Percentiles rank a stretch among this genome's conserved stretches.
These are phyloP conservation scores for Eucalyptus regnans DNA, from an alignment of 345 rosid genomes.

Conservation along the genomic window DNA sequence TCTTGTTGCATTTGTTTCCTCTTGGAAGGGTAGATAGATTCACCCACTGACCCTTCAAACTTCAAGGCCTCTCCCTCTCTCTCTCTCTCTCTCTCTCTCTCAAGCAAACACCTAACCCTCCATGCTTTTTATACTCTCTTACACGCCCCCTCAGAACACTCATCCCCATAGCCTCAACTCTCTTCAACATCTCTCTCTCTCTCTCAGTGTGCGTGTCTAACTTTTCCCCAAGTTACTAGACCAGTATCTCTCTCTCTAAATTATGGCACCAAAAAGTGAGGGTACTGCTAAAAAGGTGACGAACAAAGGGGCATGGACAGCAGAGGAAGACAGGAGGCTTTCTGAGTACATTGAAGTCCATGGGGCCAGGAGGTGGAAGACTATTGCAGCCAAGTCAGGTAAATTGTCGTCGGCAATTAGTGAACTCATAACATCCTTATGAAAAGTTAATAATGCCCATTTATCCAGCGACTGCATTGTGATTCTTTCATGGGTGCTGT, in stretches of 20 bases:
- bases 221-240: background rate
- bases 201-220: background rate
- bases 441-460: background rate
- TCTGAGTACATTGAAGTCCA: conserved; percentile 34
- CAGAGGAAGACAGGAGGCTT: conserved; percentile 47
- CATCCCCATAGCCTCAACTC: background rate
- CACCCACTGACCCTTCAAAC: conserved; percentile 9
- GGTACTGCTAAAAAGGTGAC: conserved; percentile 9
- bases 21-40: background rate
- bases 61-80: background rate
- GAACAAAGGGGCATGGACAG: conserved; percentile 53
- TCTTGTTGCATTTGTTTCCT: background rate
- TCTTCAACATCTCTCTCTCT: background rate
- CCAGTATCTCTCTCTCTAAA: background rate
- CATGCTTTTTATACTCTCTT: background rate
- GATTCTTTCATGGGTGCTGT: background rate
- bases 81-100: background rate
- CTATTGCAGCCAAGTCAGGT: conserved; percentile 44
- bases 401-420: background rate
- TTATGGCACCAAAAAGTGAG: conserved; percentile 28
- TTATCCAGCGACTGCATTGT: background rate
- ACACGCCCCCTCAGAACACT: background rate
- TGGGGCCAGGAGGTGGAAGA: conserved; percentile 54
- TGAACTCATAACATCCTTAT: background rate
- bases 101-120: background rate